These are phyloP conservation scores for Lophiostoma macrostomum DNA, from an alignment of 495 filamentous ascomycete genomes.

Conservation along the genomic window DNA sequence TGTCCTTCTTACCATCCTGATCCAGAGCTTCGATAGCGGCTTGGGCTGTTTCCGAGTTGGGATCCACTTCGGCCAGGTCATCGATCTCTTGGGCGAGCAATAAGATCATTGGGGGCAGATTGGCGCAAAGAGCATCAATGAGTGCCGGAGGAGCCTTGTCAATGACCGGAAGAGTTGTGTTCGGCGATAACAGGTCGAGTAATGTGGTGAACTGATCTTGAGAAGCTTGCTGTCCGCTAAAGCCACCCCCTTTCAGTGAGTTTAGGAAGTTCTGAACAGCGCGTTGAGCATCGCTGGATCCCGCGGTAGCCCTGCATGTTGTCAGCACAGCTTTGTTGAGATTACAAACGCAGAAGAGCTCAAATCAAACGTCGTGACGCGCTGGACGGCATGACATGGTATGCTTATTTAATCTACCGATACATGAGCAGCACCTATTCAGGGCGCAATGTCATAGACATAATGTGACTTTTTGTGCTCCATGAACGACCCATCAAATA, in stretches of 20 bases:
- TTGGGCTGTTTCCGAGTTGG: conserved; percentile 61
- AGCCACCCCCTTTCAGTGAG: conserved; percentile 65
- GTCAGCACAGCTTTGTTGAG: conserved; percentile 24
- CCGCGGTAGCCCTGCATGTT: conserved; percentile 25
- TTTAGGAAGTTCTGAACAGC: conserved; percentile 82
- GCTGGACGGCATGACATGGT: neutral
- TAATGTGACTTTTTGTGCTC: conserved; percentile 1
- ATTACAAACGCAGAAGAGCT: neutral
- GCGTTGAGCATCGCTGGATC: conserved; percentile 54
- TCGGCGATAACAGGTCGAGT: conserved; percentile 75
- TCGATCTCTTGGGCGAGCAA: conserved; percentile 68
- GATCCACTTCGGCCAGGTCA: conserved; percentile 54
- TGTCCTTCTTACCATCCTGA: conserved; percentile 71
- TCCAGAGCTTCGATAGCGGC: conserved; percentile 74
- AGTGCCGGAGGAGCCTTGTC: conserved; percentile 60
- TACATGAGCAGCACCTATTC: conserved; percentile 8
- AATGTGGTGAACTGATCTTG: conserved; percentile 72
- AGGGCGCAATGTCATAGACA: conserved; percentile 2
- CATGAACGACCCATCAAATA: conserved; percentile 25
- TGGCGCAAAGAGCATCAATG: conserved; percentile 70
- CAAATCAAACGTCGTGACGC: conserved; percentile 40
- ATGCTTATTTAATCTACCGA: conserved; percentile 21
- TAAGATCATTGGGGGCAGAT: conserved; percentile 71
- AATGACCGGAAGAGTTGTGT: conserved; percentile 72
- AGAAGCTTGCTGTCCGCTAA: conserved; percentile 44